Evolutionary conservation across 495 filamentous ascomycete species (phyloP).

Genomic region (Trichoderma erinaceum): DNA sequence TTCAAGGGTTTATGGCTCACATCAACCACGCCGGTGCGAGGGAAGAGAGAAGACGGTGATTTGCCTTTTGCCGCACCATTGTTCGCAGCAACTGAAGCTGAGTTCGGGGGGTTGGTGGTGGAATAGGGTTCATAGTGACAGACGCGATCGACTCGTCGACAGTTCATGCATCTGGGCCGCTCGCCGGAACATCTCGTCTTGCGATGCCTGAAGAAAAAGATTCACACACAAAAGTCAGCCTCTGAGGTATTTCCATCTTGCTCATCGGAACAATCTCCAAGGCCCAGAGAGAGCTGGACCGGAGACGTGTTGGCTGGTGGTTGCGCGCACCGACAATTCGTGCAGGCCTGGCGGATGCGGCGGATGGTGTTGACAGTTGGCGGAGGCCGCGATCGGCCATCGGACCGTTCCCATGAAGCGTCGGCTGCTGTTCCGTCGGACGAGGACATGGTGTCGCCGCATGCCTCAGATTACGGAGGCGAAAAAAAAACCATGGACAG

Average conservation of each 20-base stretch:
- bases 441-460: slow-evolving; percentile 6
- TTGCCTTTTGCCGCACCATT: neutral
- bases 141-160: slow-evolving; percentile 11
- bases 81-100: neutral
- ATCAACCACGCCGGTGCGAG: slow-evolving; percentile 6
- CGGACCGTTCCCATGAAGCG: slow-evolving; percentile 3
- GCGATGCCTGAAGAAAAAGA: neutral
- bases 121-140: slow-evolving; percentile 12
- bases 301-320: neutral
- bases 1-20: neutral
- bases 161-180: slow-evolving; percentile 9
- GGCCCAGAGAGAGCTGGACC: neutral
- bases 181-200: slow-evolving; percentile 7
- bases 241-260: neutral
- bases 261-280: neutral
- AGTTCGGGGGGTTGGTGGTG: slow-evolving; percentile 2
- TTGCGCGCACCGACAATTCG: slow-evolving; percentile 9
- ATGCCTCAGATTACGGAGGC: neutral
- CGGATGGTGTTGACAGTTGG: slow-evolving; percentile 10
- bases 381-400: neutral
- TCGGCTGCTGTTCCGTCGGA: neutral
- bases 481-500: neutral
- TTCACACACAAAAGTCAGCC: neutral
- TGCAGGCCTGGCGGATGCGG: slow-evolving; percentile 11
- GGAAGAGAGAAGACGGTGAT: slow-evolving; percentile 1